Percentiles rank a stretch among this genome's conserved stretches.
These are phyloP conservation scores for Ceratobasidium sp. DNA, from an alignment of 1,284 basidiomycete species.

Conservation along the genomic window DNA sequence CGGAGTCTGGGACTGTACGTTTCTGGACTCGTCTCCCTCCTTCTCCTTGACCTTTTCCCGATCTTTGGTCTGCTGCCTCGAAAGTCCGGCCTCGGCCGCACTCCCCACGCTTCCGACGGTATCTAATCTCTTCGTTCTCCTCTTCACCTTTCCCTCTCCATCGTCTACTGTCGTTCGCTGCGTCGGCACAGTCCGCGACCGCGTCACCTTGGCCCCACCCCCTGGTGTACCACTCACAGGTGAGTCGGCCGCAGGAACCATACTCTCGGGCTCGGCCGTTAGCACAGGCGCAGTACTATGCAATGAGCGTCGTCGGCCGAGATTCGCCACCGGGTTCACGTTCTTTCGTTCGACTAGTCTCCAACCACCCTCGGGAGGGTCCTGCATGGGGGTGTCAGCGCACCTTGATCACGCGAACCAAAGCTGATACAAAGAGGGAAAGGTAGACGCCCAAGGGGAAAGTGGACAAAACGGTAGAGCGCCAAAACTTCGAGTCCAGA, in stretches of 20 bases:
- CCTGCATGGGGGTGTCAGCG: slow-evolving; percentile 12
- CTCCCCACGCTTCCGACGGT: slow-evolving; percentile 32
- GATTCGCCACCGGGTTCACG: slow-evolving; percentile 12
- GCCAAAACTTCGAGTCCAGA: not conserved
- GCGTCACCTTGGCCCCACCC: slow-evolving; percentile 10
- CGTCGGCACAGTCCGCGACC: slow-evolving; percentile 10
- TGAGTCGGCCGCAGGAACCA: not conserved
- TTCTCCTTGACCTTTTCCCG: slow-evolving; percentile 10
- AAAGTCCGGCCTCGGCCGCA: slow-evolving; percentile 10
- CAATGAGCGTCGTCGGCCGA: slow-evolving; percentile 17
- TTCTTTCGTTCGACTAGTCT: slow-evolving; percentile 54
- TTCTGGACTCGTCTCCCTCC: too few species aligned
- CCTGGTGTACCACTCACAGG: not conserved
- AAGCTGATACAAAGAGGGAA: not conserved
- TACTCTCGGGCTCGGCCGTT: slow-evolving; percentile 26
- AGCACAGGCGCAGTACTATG: slow-evolving; percentile 7
- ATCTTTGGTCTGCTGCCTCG: slow-evolving; percentile 1
- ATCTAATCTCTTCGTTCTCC: slow-evolving; percentile 20
- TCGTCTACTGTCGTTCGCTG: slow-evolving; percentile 6
- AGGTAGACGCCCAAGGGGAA: not conserved
- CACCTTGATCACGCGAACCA: not conserved
- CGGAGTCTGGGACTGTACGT: not conserved
- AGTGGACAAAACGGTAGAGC: not conserved
- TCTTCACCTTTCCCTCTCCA: slow-evolving; percentile 9
- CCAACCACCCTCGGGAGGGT: slow-evolving; percentile 56